Base-by-base conservation (phyloP, 83 land plant genomes). In the Picea mariana region DNA sequence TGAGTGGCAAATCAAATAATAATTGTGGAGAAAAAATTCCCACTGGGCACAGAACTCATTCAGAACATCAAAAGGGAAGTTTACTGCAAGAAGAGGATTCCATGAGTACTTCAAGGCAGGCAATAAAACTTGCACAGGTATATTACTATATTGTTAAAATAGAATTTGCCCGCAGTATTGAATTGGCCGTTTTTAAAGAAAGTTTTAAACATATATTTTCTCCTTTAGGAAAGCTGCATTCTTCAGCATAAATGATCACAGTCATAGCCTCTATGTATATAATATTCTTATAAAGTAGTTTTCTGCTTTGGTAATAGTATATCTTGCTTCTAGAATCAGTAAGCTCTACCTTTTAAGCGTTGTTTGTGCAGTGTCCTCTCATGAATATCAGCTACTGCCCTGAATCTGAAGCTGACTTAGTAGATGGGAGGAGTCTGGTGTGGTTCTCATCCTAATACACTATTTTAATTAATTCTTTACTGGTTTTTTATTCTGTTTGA, bases 341-440 rank as follows among this genome's bases (percentile, higher is more conserved):
- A 21, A 75, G 55, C 59, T 49, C 21, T 49, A 75, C 27, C 60
- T 59, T 60, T 23, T 61, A 75, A 20, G 72, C 12, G 38, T 26
- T 73, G 81, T 65, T 71, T 75, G 63, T 85, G 67, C 90, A 97
- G 99, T 97, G 99, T 79, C 93, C 90, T 72, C 95, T 95, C 62
- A 89, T 97, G 67, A 97, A 97, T 82, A 88, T 97, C 79, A 97
- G 95, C 82, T 95, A 90, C 83, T 96, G 99, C 82, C 95, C 99
- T 75, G 82, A 91, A 73, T 86, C 95, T 79, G 97, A 96, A 87
- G 84, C 80, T 27, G 81, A 81, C 16, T 76, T 93, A 49, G 75
- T 84, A 17, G 21, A 59, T 47, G 93, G 91, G 73, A 94, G 89
- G 80, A 87, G 83, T 67, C 75, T 94, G 95, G 99, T 94, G 88